These are phyloP conservation scores for Eustoma russellianum DNA, from an alignment of 257 asterid genomes.

Conservation along the genomic window DNA sequence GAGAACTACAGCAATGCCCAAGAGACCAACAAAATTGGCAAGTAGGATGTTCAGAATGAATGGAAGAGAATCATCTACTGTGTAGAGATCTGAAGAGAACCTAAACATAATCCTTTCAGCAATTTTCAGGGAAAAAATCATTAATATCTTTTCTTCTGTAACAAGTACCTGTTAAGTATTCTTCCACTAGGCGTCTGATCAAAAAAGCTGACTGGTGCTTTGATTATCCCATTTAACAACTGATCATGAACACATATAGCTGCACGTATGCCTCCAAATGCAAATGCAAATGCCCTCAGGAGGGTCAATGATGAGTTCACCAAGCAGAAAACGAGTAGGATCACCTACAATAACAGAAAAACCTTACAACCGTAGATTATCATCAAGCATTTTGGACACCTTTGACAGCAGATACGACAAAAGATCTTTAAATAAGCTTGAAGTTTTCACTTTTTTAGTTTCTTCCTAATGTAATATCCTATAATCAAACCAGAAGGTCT, in stretches of 20 bases:
- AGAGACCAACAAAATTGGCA: constrained; percentile 83
- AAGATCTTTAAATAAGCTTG: too few species aligned
- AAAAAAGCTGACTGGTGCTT: constrained; percentile 71
- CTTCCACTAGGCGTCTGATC: constrained; percentile 91
- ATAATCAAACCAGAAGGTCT: too few species aligned
- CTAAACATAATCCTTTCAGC: constrained; percentile 40
- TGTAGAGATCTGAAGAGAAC: constrained; percentile 91
- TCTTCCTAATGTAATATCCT: too few species aligned
- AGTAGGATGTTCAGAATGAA: constrained; percentile 93
- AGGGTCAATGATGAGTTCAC: constrained; percentile 67
- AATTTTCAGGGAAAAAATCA: constrained; percentile 2
- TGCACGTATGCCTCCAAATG: constrained; percentile 87
- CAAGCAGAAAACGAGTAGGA: constrained; percentile 67
- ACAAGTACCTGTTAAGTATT: constrained; percentile 74
- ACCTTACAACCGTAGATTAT: background rate
- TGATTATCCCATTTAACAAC: constrained; percentile 49
- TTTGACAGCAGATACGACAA: too few species aligned
- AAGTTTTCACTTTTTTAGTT: too few species aligned
- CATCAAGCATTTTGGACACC: too few species aligned
- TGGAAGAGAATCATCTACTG: constrained; percentile 94
- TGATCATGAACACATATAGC: constrained; percentile 66
- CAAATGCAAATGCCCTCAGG: constrained; percentile 81
- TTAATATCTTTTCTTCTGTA: constrained; percentile 3
- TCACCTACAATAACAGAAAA: constrained; percentile 33
- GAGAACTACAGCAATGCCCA: constrained; percentile 68